Conservation (phyloP, 1,139 yeast genomes). For the Zygosaccharomyces pseudobailii region DNA sequence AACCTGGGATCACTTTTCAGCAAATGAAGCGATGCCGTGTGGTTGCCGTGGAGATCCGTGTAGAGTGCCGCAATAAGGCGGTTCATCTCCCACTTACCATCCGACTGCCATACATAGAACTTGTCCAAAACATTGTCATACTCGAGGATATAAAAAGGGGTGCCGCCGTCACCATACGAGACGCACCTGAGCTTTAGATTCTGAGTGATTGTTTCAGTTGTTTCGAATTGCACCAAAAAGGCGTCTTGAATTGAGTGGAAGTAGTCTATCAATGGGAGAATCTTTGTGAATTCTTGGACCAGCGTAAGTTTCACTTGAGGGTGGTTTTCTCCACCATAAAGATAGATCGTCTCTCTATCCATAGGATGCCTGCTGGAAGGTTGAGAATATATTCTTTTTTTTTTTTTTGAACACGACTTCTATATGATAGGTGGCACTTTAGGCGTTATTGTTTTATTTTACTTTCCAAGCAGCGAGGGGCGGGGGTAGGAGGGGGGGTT, state of each 20-base stretch:
- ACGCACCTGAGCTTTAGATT: slow-evolving; percentile 26
- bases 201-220: slow-evolving; percentile 28
- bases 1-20: slow-evolving; percentile 8
- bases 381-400: too few relatives aligned
- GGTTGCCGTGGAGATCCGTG: slow-evolving; percentile 4
- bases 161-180: slow-evolving; percentile 13
- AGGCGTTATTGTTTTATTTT: neutral
- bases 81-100: slow-evolving; percentile 26
- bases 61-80: slow-evolving; percentile 19
- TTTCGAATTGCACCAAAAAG: slow-evolving; percentile 23
- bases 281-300: slow-evolving; percentile 13
- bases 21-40: slow-evolving; percentile 2
- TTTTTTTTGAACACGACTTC: too few relatives aligned
- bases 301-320: slow-evolving; percentile 25
- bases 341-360: slow-evolving; percentile 19
- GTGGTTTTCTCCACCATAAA: slow-evolving; percentile 26
- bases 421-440: too few relatives aligned
- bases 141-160: slow-evolving; percentile 26
- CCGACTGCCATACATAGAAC: slow-evolving; percentile 28
- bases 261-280: slow-evolving; percentile 16
- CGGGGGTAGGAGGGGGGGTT: neutral
- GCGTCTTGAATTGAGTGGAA: slow-evolving; percentile 24
- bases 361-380: neutral
- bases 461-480: neutral
- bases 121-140: slow-evolving; percentile 20